phyloP scores from a whole-genome alignment of 257 asterid species.

The Forsythia viridissima region DNA sequence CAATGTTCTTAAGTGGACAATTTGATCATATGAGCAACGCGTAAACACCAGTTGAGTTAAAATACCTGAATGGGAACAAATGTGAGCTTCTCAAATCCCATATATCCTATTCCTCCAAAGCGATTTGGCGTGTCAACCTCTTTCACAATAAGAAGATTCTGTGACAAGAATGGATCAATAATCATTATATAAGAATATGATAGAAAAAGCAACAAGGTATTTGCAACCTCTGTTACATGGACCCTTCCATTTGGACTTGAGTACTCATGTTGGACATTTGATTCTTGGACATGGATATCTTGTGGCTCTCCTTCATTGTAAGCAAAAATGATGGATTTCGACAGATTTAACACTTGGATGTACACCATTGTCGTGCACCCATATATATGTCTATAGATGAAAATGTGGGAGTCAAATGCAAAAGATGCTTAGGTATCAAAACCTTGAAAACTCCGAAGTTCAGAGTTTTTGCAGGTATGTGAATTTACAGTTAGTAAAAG shows the following conservation, averaged over 20 bases:
- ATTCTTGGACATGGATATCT: background rate
- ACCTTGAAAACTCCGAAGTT: background rate
- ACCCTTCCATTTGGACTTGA: background rate
- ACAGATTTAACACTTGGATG: background rate
- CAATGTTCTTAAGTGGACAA: constrained; percentile 7
- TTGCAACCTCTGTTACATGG: background rate
- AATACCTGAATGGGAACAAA: constrained; percentile 93
- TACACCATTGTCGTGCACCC: background rate
- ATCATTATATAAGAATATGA: constrained; percentile 14
- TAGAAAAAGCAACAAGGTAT: background rate
- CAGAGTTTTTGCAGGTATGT: background rate
- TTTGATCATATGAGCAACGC: background rate
- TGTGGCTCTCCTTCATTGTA: background rate
- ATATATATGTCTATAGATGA: background rate
- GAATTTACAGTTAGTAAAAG: background rate
- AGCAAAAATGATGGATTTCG: background rate
- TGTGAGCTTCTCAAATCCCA: constrained; percentile 94
- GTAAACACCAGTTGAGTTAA: background rate
- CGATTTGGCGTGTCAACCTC: constrained; percentile 76
- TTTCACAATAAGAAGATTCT: constrained; percentile 90
- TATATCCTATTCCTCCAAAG: constrained; percentile 80
- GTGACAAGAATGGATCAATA: constrained; percentile 33
- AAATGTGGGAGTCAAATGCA: background rate
- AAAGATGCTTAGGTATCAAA: background rate
- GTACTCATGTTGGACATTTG: background rate